Conservation (phyloP, 1,284 basidiomycete genomes). For the Boletus semigastroideus region DNA sequence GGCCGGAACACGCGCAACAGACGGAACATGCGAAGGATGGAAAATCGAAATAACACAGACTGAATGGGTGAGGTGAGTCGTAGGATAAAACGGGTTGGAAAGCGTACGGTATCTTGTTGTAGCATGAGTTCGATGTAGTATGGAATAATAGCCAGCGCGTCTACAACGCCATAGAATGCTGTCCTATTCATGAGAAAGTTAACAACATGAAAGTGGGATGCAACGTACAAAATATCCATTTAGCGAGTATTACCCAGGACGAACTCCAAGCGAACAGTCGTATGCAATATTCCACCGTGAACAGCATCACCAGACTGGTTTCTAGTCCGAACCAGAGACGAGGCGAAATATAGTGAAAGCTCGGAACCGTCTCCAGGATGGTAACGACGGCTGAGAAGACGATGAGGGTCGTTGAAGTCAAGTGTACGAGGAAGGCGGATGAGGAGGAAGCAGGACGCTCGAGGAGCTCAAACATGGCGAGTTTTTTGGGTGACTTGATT, state of each 20-base stretch:
- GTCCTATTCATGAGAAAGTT: slow-evolving; percentile 11
- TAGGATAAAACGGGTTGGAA: neutral
- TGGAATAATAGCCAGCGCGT: slow-evolving; percentile 80
- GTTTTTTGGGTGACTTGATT: slow-evolving; percentile 58
- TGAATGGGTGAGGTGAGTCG: slow-evolving; percentile 30
- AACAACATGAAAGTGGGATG: neutral
- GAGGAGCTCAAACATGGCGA: slow-evolving; percentile 57
- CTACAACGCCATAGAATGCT: slow-evolving; percentile 87
- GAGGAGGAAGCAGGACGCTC: slow-evolving; percentile 69
- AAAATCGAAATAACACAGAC: slow-evolving; percentile 86
- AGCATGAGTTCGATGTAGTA: slow-evolving; percentile 84
- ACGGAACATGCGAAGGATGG: slow-evolving; percentile 81
- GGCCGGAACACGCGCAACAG: slow-evolving; percentile 84
- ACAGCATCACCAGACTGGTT: slow-evolving; percentile 74
- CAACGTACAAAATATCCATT: slow-evolving; percentile 68
- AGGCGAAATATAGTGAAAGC: slow-evolving; percentile 71
- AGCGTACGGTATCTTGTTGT: slow-evolving; percentile 79
- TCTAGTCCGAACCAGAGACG: slow-evolving; percentile 82
- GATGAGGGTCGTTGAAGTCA: slow-evolving; percentile 63
- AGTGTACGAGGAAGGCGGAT: slow-evolving; percentile 64
- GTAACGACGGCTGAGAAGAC: slow-evolving; percentile 76
- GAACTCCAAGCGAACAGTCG: slow-evolving; percentile 65
- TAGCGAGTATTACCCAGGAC: slow-evolving; percentile 56
- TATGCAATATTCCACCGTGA: slow-evolving; percentile 77
- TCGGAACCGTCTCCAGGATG: slow-evolving; percentile 80